Base-by-base conservation (phyloP, 176 grass and related monocot species). In the Eragrostis nindensis region DNA sequence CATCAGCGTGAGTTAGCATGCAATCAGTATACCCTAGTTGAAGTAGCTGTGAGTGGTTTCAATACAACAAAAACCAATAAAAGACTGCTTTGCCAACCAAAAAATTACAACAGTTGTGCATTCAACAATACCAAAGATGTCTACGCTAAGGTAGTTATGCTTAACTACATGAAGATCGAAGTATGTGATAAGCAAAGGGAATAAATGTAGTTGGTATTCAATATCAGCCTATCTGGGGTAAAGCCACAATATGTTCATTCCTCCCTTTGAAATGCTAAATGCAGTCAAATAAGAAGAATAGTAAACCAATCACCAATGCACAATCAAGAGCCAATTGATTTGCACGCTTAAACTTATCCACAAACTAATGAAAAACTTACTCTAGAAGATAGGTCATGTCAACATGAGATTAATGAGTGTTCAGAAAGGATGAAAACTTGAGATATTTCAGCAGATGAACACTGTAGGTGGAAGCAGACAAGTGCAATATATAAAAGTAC, bases 21-120 rank as follows among this genome's bases (percentile, higher is more conserved):
- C 62, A 73, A 60, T 53, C 15, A 67, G n/a, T n/a, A 83, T 54
- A 46, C 49, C 71, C n/a, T 66, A 48, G 41, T 14, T 22, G 15
- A 66, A 43, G 57, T 9, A 41, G 49, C 24, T 42, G 74, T 68
- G 11, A 16, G 70, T 16, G 81, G 49, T 53, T 86, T 39, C 38
- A 81, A 25, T 42, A 67, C 36, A 62, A 54, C 39, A 48, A n/a
- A 52, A 70, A 81, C 44, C 27, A 55, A 70, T 70, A 75, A 46
- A 54, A 69, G 4, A 74, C 39, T 32, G 27, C 4, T 41, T 63
- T 39, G 19, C 1, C 11, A 39, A 70, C 49, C 21, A 27, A 73
- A 7, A 0, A 25, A 74, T 46, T n/a, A 1, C 6, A 60, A 74
- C 73, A 15, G 11, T 48, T 57, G 42, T 71, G 24, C 77, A 82